Base-by-base conservation (phyloP, 495 filamentous ascomycete genomes). In the Delitschia confertaspora region DNA sequence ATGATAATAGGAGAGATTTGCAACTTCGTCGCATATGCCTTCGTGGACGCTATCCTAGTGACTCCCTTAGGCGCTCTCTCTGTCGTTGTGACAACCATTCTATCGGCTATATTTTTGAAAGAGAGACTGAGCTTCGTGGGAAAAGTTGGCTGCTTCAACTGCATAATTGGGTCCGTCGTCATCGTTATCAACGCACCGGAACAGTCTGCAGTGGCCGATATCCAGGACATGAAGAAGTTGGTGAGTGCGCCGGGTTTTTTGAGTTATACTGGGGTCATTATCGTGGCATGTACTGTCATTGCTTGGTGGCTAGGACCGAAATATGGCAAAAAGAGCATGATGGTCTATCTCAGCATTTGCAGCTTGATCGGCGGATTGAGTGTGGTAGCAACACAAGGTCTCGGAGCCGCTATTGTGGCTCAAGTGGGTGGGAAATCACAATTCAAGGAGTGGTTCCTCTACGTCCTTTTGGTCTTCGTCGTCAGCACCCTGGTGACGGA, bases 1-100 rank as follows among this genome's bases (percentile, higher is more conserved):
- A 98, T 98, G 91, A 93, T 96, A 51, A 57, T 96, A 30, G 91
- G 91, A 36, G 91, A 98, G 65, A 78, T 91, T 24, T 94, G 89
- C 76, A 98, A 98, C 64, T 95, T 98, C 57, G 87, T 84, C 42
- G 93, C 91, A 17, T 98, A 98, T 60, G 85, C 86, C 33, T 96
- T 98, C 59, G 88, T 91, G 54, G 91, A 98, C 63, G 91, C 91
- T 35, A 95, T 98, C 55, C 65, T 98, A 48, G 91, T 98, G 33
- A 95, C 91, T 5, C 89, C 93, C 8, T 64, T 98, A 41, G 91
- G 91, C 39, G 91, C 91, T n/a, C 70, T 96, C 37, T 88, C 85
- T 0, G 91, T 98, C 48, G 91, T 98, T 41, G 79, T 96, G 51
- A 93, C 87, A 30, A 87, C 91, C 13, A 76, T 96, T 34, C 69